These are phyloP conservation scores for Chlorella sp. DNA, from an alignment of 139 green algal species.

Conservation along the genomic window DNA sequence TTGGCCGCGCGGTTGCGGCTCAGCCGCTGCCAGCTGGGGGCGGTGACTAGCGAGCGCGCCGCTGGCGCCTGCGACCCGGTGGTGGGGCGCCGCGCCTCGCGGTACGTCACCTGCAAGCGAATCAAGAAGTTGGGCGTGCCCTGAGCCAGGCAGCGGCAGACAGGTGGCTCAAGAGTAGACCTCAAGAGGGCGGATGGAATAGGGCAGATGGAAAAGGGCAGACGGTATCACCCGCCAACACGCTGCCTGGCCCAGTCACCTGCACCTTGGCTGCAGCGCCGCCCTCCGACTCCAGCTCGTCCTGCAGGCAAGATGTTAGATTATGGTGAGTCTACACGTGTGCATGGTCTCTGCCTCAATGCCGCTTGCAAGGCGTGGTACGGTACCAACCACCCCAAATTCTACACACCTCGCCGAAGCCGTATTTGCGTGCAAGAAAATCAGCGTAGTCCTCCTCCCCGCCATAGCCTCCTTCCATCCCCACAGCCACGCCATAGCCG, in stretches of 20 bases:
- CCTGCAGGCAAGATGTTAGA: not conserved
- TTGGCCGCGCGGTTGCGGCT: slow-evolving; percentile 28
- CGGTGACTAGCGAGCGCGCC: not conserved
- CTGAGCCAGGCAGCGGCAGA: too few species aligned
- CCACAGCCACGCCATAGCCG: too few species aligned
- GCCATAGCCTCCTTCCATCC: too few species aligned
- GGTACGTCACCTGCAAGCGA: not conserved
- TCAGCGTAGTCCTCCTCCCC: slow-evolving; percentile 4
- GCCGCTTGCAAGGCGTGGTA: not conserved
- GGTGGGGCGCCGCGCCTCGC: not conserved
- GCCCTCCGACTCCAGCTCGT: not conserved
- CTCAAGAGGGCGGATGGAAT: not conserved
- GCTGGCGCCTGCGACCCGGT: too few species aligned
- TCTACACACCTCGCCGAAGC: not conserved
- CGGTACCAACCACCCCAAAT: too few species aligned
- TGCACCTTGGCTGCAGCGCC: not conserved
- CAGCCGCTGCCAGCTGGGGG: slow-evolving; percentile 21
- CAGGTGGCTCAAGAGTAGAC: too few species aligned
- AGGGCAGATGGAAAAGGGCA: not conserved
- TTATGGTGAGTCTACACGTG: not conserved
- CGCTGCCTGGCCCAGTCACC: not conserved
- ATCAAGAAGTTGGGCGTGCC: too few species aligned
- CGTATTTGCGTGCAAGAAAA: not conserved
- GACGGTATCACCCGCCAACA: not conserved
- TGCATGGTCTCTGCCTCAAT: not conserved